These are phyloP conservation scores for Penicillium sp. DNA, from an alignment of 2,329 filamentous ascomycete species.

Conservation along the genomic window DNA sequence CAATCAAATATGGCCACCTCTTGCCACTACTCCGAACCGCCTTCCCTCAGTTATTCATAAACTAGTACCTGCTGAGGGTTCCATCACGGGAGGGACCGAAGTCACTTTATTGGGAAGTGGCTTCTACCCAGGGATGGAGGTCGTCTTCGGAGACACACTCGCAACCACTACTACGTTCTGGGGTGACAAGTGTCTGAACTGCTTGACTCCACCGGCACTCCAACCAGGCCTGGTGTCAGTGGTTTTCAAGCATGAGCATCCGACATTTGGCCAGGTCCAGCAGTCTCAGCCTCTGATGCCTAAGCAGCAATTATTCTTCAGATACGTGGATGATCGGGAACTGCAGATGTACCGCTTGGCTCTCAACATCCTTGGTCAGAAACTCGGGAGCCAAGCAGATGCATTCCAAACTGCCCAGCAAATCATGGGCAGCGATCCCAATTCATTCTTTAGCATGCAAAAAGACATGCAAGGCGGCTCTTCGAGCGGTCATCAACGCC, in stretches of 20 bases:
- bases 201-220: slow-evolving; percentile 65
- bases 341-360: slow-evolving; percentile 44
- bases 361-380: slow-evolving; percentile 44
- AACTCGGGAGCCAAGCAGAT: slow-evolving; percentile 44
- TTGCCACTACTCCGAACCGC: slow-evolving; percentile 48
- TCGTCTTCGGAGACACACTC: slow-evolving; percentile 71
- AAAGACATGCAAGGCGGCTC: slow-evolving; percentile 38
- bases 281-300: slow-evolving; percentile 41
- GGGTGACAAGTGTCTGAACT: slow-evolving; percentile 74
- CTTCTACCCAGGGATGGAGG: slow-evolving; percentile 72
- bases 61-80: slow-evolving; percentile 75
- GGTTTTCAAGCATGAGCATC: slow-evolving; percentile 56
- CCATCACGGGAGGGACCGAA: slow-evolving; percentile 76
- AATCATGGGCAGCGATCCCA: slow-evolving; percentile 43
- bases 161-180: slow-evolving; percentile 72
- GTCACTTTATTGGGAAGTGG: slow-evolving; percentile 76
- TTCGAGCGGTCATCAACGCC: slow-evolving; percentile 43
- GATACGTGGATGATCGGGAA: slow-evolving; percentile 55
- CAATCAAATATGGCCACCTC: slow-evolving; percentile 49
- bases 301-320: slow-evolving; percentile 56
- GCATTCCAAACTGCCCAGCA: slow-evolving; percentile 46
- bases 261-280: slow-evolving; percentile 45
- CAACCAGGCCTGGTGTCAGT: slow-evolving; percentile 65
- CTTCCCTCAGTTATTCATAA: slow-evolving; percentile 66
- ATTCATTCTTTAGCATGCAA: slow-evolving; percentile 45